Evolutionary conservation across 108 stramenopile genomes (phyloP).

Genomic region (Poteriospumella lacustris): DNA sequence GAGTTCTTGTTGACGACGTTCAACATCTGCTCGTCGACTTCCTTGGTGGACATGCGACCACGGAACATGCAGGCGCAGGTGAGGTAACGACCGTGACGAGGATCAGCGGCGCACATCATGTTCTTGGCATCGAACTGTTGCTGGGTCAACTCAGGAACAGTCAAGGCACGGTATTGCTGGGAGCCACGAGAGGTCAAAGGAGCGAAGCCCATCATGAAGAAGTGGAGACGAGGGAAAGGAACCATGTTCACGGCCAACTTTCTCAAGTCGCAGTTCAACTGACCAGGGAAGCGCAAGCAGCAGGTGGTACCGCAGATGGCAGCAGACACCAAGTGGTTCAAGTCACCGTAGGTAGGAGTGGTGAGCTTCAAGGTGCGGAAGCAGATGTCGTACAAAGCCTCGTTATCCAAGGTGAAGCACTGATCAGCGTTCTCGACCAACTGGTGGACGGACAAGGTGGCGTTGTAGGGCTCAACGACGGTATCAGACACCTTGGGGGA

Average conservation of each 20-base stretch:
- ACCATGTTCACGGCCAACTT: conserved; percentile 74
- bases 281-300: conserved; percentile 70
- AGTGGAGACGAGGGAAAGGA: conserved; percentile 73
- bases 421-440: conserved; percentile 40
- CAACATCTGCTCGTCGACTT: conserved; percentile 28
- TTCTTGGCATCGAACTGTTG: conserved; percentile 70
- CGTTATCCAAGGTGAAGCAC: conserved; percentile 39
- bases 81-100: conserved; percentile 66
- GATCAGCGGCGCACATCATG: conserved; percentile 72
- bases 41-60: conserved; percentile 51
- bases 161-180: conserved; percentile 64
- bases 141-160: conserved; percentile 69
- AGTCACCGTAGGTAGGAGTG: conserved; percentile 68
- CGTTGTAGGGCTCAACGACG: conserved; percentile 75
- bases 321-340: conserved; percentile 69
- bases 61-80: conserved; percentile 68
- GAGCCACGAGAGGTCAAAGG: conserved; percentile 60
- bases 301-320: conserved; percentile 69
- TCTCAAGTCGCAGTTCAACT: conserved; percentile 71
- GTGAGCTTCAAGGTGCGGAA: conserved; percentile 70
- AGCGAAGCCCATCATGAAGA: conserved; percentile 72
- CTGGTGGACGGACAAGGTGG: conserved; percentile 31
- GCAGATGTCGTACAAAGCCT: conserved; percentile 56
- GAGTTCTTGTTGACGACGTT: conserved; percentile 21
- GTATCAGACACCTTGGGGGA: conserved; percentile 63